phyloP scores from a whole-genome alignment of 169 alveolate species.

The Plasmodium coatneyi region DNA sequence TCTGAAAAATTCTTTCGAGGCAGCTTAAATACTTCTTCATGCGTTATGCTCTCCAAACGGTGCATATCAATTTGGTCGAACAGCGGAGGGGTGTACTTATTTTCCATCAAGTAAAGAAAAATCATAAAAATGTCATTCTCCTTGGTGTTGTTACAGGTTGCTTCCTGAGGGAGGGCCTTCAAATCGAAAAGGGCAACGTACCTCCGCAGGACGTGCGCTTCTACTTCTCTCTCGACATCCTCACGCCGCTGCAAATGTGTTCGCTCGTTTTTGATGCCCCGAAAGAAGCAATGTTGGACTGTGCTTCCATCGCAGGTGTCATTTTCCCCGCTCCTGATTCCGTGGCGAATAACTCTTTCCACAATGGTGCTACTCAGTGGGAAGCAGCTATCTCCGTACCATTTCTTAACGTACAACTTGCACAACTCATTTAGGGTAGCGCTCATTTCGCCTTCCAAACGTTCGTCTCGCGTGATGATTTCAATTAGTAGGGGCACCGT shows the following conservation, averaged over 20 bases:
- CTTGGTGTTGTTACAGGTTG: neutral
- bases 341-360: conserved; percentile 4
- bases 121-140: conserved; percentile 40
- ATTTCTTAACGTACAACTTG: neutral
- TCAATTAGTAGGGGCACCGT: conserved; percentile 3
- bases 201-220: conserved; percentile 5
- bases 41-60: conserved; percentile 1
- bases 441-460: neutral
- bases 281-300: neutral
- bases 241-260: conserved; percentile 9
- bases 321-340: neutral
- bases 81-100: neutral
- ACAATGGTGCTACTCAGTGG: conserved; percentile 6
- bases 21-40: conserved; percentile 20
- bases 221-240: conserved; percentile 21
- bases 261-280: conserved; percentile 13
- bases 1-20: neutral
- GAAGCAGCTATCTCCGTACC: neutral
- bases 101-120: conserved; percentile 41
- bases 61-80: neutral
- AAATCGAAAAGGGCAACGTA: conserved; percentile 5
- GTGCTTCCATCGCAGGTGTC: neutral
- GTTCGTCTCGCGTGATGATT: conserved; percentile 7
- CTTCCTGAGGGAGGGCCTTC: neutral
- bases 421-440: conserved; percentile 17